Percentiles rank a stretch among this genome's conserved stretches.
Conservation (phyloP, 345 rosid genomes). For the Arabis hirsuta region DNA sequence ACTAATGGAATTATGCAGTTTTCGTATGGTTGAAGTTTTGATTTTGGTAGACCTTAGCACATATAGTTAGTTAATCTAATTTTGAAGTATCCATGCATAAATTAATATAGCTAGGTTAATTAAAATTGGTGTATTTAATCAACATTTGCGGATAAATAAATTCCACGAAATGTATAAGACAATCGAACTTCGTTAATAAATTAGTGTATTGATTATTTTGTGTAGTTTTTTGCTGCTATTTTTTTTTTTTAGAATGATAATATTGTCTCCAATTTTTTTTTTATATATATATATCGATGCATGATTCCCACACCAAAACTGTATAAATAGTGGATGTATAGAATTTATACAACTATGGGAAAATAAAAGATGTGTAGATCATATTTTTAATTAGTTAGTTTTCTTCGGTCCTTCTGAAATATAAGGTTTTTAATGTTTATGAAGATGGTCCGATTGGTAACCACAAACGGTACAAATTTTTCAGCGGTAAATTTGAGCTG, state of each 20-base stretch:
- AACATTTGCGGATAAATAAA: too few relatives aligned
- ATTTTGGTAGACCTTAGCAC: background rate
- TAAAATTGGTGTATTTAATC: too few relatives aligned
- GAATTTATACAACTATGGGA: background rate
- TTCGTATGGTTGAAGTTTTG: background rate
- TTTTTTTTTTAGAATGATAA: too few relatives aligned
- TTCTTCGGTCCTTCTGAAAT: conserved; percentile 13
- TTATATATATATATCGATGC: too few relatives aligned
- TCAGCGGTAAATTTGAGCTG: too few relatives aligned
- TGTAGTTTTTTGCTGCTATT: too few relatives aligned
- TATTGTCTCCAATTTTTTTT: too few relatives aligned
- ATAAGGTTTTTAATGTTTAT: conserved; percentile 12
- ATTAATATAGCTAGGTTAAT: too few relatives aligned
- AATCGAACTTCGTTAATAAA: too few relatives aligned
- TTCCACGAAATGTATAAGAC: too few relatives aligned
- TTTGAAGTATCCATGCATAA: background rate
- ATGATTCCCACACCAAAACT: background rate
- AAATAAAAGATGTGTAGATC: background rate
- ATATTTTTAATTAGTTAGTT: background rate
- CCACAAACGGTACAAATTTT: too few relatives aligned
- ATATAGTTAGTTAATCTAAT: background rate
- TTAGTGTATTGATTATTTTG: too few relatives aligned
- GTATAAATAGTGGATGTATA: background rate
- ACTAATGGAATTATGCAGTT: background rate
- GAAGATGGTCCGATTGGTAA: background rate